phyloP scores from a whole-genome alignment of 2,329 filamentous ascomycete genomes.

The Stenocarpella maydis region DNA sequence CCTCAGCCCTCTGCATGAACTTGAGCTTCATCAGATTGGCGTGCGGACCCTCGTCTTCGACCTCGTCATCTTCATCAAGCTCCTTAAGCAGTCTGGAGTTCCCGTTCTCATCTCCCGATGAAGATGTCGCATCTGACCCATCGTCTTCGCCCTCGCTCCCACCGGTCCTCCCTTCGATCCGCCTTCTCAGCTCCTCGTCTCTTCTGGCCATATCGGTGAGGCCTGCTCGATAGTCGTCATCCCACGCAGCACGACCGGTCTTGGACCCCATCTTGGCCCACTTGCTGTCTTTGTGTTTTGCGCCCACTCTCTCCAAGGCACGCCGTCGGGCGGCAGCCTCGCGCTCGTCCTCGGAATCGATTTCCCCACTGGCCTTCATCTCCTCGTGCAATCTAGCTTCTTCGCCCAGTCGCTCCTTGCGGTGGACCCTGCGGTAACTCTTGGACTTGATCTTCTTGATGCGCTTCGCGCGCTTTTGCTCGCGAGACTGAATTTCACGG shows the following conservation, averaged over 20 bases:
- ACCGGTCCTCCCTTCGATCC: constrained; percentile 74
- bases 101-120: constrained; percentile 66
- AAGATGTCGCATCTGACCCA: constrained; percentile 61
- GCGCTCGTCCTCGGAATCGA: constrained; percentile 71
- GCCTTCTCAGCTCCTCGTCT: constrained; percentile 81
- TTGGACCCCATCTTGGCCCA: constrained; percentile 89
- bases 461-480: constrained; percentile 86
- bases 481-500: constrained; percentile 85
- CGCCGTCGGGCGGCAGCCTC: constrained; percentile 75
- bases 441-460: constrained; percentile 99
- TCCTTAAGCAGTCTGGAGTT: constrained; percentile 58
- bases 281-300: constrained; percentile 86
- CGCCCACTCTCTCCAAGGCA: constrained; percentile 85
- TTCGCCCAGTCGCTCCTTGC: constrained; percentile 71
- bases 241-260: constrained; percentile 83
- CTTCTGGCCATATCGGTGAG: constrained; percentile 82
- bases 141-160: constrained; percentile 45
- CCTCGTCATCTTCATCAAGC: constrained; percentile 54
- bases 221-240: constrained; percentile 82
- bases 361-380: constrained; percentile 62
- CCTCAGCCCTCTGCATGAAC: constrained; percentile 93
- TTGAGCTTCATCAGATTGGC: constrained; percentile 83
- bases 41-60: constrained; percentile 60
- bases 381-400: constrained; percentile 61
- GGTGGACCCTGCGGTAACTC: constrained; percentile 89